phyloP scores from a whole-genome alignment of 2,329 filamentous ascomycete species.

The Periglandula ipomoeae region DNA sequence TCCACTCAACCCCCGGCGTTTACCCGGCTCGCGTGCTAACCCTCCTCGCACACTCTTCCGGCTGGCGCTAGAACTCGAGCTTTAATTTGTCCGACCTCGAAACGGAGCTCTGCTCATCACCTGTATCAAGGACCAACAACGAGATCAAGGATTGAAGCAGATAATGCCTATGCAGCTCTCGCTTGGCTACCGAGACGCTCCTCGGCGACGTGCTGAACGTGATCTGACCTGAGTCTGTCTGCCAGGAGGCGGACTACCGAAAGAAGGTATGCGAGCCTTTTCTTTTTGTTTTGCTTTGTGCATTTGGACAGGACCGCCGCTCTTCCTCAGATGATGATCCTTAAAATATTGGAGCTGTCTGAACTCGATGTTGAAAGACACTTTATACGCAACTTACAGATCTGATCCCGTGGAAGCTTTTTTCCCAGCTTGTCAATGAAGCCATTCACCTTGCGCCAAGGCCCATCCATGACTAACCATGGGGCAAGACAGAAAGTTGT shows the following conservation, averaged over 20 bases:
- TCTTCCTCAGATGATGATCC: slow-evolving; percentile 34
- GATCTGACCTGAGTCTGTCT: background rate
- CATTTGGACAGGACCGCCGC: too few relatives aligned
- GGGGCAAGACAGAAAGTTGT: background rate
- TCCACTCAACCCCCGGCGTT: background rate
- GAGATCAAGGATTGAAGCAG: background rate
- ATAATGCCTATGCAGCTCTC: slow-evolving; percentile 7
- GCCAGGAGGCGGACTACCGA: background rate
- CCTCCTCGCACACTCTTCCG: background rate
- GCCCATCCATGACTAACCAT: background rate
- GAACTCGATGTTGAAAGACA: slow-evolving; percentile 52
- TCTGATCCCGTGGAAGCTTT: slow-evolving; percentile 2
- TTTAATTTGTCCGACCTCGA: background rate
- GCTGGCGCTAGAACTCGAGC: background rate
- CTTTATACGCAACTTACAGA: slow-evolving; percentile 45
- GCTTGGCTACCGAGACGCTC: slow-evolving; percentile 6
- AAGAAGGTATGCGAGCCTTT: too few relatives aligned
- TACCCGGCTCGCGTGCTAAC: slow-evolving; percentile 1
- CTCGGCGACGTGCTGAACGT: slow-evolving; percentile 5
- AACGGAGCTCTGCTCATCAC: background rate
- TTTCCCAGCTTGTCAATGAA: background rate
- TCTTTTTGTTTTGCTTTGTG: background rate
- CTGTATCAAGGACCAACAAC: background rate
- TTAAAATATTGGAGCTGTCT: slow-evolving; percentile 67
- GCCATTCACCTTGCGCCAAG: background rate